These are phyloP conservation scores for Microdochium trichocladiopsis DNA, from an alignment of 2,329 filamentous ascomycete species.

Conservation along the genomic window DNA sequence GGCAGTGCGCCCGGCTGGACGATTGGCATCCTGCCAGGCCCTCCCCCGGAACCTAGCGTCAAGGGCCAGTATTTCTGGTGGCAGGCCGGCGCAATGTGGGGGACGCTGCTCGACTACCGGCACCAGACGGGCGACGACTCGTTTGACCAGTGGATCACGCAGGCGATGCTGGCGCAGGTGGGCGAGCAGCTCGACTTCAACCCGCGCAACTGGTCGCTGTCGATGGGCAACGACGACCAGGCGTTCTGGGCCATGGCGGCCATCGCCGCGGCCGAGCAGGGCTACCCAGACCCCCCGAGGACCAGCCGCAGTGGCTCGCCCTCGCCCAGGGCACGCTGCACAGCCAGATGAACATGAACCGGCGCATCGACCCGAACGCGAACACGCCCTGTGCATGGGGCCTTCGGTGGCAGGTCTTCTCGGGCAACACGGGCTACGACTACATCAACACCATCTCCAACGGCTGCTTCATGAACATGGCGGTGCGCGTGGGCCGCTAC, in stretches of 20 bases:
- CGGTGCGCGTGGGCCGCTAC: conserved; percentile 51
- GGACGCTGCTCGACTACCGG: conserved; percentile 44
- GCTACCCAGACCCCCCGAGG: conserved; percentile 43
- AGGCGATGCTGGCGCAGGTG: conserved; percentile 34
- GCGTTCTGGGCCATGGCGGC: conserved; percentile 57
- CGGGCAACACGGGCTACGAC: conserved; percentile 43
- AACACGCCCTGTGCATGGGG: conserved; percentile 43
- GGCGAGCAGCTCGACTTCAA: conserved; percentile 34
- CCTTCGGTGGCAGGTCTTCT: conserved; percentile 58
- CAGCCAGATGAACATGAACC: conserved; percentile 34
- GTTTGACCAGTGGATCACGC: conserved; percentile 37
- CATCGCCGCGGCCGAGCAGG: conserved; percentile 52
- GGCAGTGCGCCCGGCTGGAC: conserved; percentile 10
- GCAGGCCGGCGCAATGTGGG: conserved; percentile 43
- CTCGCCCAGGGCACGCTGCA: conserved; percentile 58
- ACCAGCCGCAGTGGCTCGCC: conserved; percentile 47
- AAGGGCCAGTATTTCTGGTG: conserved; percentile 40
- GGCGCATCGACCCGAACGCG: conserved; percentile 38
- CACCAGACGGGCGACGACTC: conserved; percentile 40
- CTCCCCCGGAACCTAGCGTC: not conserved
- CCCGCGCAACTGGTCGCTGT: conserved; percentile 27
- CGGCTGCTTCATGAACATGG: conserved; percentile 35
- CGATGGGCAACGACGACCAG: conserved; percentile 44
- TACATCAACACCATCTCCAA: conserved; percentile 36
- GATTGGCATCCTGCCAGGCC: conserved; percentile 12